Evolutionary conservation across 73 alveolate species (phyloP), one percentile per base, ranked within the genome.

Genomic region (Paramecium pentaurelia): DNA sequence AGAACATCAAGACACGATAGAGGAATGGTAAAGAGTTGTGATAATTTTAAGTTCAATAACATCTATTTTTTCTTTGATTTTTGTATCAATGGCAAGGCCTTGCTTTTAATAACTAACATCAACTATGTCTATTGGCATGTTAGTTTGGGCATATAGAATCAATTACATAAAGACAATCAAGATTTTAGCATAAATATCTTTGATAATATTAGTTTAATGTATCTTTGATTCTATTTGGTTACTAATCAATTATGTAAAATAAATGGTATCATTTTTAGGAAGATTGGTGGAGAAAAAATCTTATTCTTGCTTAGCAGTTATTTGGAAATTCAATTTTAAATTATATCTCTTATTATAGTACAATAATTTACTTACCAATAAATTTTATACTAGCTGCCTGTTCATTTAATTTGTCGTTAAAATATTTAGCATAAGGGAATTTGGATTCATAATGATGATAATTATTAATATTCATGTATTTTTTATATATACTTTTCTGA

Each of bases 201-300:
- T 42, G 32, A 80, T 80, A 40, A 22, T 80, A 10, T 2, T 40
- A 16, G 22, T 80, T 14, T 47, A 42, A 80, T 47, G 44, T 14
- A 27, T 80, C n/a, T 47, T 80, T 80, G 91, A 80, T 25, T 9
- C 58, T 7, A 22, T 80, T 18, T 80, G 91, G 91, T 80, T 80
- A 38, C 3, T 80, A 6, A 25, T 80, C 8, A 27, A 45, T 80
- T 45, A 49, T 45, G 91, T 80, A 73, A 80, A 20, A 5, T 20
- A 0, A 10, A 14, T 16, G 6, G 22, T 34, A 37, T n/a, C 16
- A 27, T 5, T 14, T 36, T 20, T 45, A 80, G 91, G n/a, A 80
- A 8, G 20, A 40, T 25, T 80, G 91, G 91, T 45, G 58, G 47
- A 45, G 9, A 16, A 49, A 32, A 27, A 6, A 42, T 18, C 30